These are phyloP conservation scores for Sporobolomyces pararoseus DNA, from an alignment of 768 basidiomycete species.

Conservation along the genomic window DNA sequence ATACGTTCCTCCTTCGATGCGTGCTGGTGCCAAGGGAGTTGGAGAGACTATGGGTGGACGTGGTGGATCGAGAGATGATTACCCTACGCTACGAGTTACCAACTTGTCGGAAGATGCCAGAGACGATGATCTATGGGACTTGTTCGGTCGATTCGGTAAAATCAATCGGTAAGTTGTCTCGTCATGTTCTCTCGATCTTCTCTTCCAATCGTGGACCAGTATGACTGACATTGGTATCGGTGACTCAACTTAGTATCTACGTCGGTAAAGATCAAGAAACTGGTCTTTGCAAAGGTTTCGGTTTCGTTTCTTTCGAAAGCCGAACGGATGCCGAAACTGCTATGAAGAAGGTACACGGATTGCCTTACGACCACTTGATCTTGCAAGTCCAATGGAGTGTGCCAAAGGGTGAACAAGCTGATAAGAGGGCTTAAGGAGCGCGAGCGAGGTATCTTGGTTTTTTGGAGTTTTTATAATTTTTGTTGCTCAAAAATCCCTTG, in stretches of 20 bases:
- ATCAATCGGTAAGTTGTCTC: conserved; percentile 39
- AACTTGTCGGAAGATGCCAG: conserved; percentile 94
- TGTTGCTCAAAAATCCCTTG: no score
- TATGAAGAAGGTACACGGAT: conserved; percentile 61
- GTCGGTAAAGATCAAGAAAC: conserved; percentile 93
- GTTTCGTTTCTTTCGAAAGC: conserved; percentile 93
- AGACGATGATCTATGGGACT: conserved; percentile 85
- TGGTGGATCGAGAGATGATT: conserved; percentile 66
- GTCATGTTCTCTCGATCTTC: background rate
- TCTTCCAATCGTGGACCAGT: background rate
- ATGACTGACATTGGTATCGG: background rate
- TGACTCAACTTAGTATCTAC: conserved; percentile 69
- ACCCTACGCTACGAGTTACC: conserved; percentile 93
- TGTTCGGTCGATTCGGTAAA: conserved; percentile 76
- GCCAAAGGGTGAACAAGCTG: conserved; percentile 21
- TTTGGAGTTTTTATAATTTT: no score
- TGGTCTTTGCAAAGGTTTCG: conserved; percentile 90
- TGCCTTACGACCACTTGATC: conserved; percentile 47
- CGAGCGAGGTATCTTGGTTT: no score
- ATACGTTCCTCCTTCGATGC: conserved; percentile 92
- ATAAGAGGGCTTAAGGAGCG: conserved; percentile 12
- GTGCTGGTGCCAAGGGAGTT: conserved; percentile 59
- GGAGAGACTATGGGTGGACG: conserved; percentile 74
- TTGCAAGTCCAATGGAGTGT: conserved; percentile 39
- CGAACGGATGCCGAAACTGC: conserved; percentile 74